A percentile compares a stretch with the other conserved stretches of the same genome.
Evolutionary conservation across 805 yeast species (phyloP).

Genomic region (Myxozyma melibiosi): DNA sequence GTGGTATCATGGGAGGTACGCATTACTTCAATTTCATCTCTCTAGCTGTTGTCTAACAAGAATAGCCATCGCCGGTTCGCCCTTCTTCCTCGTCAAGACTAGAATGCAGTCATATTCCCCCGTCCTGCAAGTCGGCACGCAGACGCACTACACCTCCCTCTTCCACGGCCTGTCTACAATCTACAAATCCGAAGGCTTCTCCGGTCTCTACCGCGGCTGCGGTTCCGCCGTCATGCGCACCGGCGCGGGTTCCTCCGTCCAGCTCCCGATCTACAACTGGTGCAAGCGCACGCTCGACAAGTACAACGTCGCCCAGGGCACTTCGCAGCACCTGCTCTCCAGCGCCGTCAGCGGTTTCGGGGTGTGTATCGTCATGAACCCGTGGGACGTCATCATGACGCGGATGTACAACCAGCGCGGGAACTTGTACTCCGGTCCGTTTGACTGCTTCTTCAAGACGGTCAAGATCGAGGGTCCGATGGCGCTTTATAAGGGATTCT

Average conservation of each 20-base stretch:
- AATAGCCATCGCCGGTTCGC: conserved; percentile 61
- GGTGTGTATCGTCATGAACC: conserved; percentile 94
- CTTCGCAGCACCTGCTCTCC: conserved; percentile 70
- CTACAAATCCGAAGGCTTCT: conserved; percentile 66
- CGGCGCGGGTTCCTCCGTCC: conserved; percentile 94
- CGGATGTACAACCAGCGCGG: conserved; percentile 88
- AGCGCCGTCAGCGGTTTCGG: conserved; percentile 84
- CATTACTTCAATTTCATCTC: not conserved
- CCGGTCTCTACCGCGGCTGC: conserved; percentile 84
- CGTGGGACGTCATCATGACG: conserved; percentile 94
- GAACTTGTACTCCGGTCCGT: conserved; percentile 76
- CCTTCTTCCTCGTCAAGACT: conserved; percentile 88
- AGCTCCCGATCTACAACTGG: conserved; percentile 84
- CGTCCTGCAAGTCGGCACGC: conserved; percentile 76
- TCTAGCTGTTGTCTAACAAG: not conserved
- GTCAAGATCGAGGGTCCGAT: conserved; percentile 76
- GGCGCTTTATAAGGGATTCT: conserved; percentile 93
- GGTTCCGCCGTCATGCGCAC: conserved; percentile 94
- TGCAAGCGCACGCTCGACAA: conserved; percentile 65
- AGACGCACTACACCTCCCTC: conserved; percentile 77
- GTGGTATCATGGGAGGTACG: conserved; percentile 60
- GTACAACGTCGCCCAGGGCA: conserved; percentile 60
- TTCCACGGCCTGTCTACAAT: conserved; percentile 69
- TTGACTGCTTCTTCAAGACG: conserved; percentile 87
- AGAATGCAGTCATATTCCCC: conserved; percentile 93